These are phyloP conservation scores for Trichosporon sp. DNA, from an alignment of 1,284 basidiomycete genomes.

Conservation along the genomic window DNA sequence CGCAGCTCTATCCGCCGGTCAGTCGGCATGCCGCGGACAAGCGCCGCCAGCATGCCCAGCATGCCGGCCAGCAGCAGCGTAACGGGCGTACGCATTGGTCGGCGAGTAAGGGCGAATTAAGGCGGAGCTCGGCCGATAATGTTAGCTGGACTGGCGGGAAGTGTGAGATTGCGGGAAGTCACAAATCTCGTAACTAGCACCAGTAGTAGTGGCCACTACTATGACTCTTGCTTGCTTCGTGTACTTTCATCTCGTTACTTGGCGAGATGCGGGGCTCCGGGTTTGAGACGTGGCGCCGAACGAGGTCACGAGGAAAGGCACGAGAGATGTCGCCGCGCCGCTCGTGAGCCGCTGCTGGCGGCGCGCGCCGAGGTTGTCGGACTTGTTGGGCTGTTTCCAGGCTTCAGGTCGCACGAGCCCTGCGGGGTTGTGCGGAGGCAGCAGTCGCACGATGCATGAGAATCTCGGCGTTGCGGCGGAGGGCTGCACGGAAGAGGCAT, in stretches of 20 bases:
- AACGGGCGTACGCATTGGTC: conserved; percentile 2
- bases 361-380: not conserved
- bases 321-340: not conserved
- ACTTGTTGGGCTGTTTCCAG: too few relatives aligned
- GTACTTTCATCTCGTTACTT: not conserved
- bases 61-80: not conserved
- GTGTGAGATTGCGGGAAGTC: too few relatives aligned
- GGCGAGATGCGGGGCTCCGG: not conserved
- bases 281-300: not conserved
- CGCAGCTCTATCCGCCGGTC: conserved; percentile 10
- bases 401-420: too few relatives aligned
- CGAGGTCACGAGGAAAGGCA: not conserved
- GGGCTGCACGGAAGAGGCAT: too few relatives aligned
- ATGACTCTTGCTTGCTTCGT: not conserved
- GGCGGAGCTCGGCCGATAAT: too few relatives aligned
- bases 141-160: too few relatives aligned
- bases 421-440: too few relatives aligned
- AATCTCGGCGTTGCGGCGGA: too few relatives aligned
- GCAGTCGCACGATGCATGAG: too few relatives aligned
- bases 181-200: too few relatives aligned
- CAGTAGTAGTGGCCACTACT: too few relatives aligned
- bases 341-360: not conserved
- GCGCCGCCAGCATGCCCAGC: not conserved
- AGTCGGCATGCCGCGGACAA: conserved; percentile 4
- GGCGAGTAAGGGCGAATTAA: too few relatives aligned